A percentile compares a stretch with the other conserved stretches of the same genome.
Conservation (phyloP, 2,329 filamentous ascomycete genomes). For the Stemphylium beticola region DNA sequence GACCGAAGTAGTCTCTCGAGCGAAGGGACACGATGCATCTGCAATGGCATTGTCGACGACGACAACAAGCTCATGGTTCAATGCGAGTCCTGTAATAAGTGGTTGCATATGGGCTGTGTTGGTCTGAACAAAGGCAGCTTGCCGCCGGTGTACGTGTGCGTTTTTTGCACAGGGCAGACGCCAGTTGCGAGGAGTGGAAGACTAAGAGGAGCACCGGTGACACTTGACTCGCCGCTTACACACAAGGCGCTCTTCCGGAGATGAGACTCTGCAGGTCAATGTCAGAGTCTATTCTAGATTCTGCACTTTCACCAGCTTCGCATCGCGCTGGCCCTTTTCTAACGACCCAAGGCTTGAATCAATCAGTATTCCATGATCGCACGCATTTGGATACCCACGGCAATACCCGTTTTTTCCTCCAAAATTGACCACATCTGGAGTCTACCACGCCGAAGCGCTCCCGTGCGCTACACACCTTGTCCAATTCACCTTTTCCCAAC, state of each 20-base stretch:
- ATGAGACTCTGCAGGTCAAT: not conserved
- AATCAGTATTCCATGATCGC: no score
- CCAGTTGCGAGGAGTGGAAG: conserved; percentile 18
- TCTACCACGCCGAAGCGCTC: no score
- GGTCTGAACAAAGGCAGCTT: conserved; percentile 58
- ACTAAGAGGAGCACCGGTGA: conserved; percentile 12
- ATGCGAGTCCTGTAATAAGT: conserved; percentile 69
- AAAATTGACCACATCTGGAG: no score
- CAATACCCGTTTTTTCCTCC: no score
- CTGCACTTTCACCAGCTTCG: not conserved
- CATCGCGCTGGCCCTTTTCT: no score
- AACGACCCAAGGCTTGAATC: no score
- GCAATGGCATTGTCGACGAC: conserved; percentile 55
- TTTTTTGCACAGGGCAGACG: conserved; percentile 47
- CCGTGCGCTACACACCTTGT: no score
- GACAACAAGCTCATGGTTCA: conserved; percentile 65
- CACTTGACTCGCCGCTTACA: conserved; percentile 9
- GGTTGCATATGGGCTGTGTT: conserved; percentile 65
- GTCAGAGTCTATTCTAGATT: not conserved
- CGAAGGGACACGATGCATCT: conserved; percentile 63
- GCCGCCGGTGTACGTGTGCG: conserved; percentile 49
- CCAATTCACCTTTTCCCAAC: no score
- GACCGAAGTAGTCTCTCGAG: conserved; percentile 59
- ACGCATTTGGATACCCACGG: no score
- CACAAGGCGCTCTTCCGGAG: conserved; percentile 7